Evolutionary conservation across 352 stramenopile genomes (phyloP).

Genomic region (Phytopythium vexans): DNA sequence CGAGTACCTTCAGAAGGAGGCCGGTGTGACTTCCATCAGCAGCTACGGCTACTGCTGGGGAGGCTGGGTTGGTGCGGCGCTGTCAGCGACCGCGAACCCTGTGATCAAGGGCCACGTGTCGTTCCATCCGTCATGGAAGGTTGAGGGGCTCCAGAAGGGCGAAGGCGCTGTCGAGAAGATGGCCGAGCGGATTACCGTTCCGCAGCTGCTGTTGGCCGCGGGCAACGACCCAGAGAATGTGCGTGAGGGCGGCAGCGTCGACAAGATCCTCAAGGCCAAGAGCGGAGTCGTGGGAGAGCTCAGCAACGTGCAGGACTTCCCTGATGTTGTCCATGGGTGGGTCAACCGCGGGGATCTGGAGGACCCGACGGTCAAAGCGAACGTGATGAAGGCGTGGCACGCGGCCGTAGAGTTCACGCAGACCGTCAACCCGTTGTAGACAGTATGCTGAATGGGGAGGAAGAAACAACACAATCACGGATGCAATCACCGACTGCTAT

Average conservation of each 20-base stretch:
- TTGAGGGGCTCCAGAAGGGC: slow-evolving; percentile 17
- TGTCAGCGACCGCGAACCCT: slow-evolving; percentile 3
- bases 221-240: slow-evolving; percentile 43
- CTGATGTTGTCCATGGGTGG: slow-evolving; percentile 46
- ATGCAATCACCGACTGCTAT: slow-evolving; percentile 5
- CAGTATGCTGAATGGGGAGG: neutral
- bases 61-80: slow-evolving; percentile 20
- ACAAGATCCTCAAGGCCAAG: slow-evolving; percentile 36
- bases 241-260: slow-evolving; percentile 23
- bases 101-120: slow-evolving; percentile 23
- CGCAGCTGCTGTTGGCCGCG: slow-evolving; percentile 40
- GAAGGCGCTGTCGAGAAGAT: slow-evolving; percentile 34
- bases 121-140: slow-evolving; percentile 26
- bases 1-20: slow-evolving; percentile 21
- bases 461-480: neutral
- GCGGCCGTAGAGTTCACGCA: slow-evolving; percentile 24
- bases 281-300: slow-evolving; percentile 8
- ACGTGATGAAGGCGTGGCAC: slow-evolving; percentile 44
- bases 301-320: slow-evolving; percentile 40
- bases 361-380: slow-evolving; percentile 23
- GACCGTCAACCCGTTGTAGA: slow-evolving; percentile 22
- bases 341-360: slow-evolving; percentile 55
- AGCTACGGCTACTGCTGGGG: slow-evolving; percentile 45
- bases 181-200: slow-evolving; percentile 26
- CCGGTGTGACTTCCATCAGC: slow-evolving; percentile 14